Evolutionary conservation across 2,329 filamentous ascomycete genomes (phyloP).

Genomic region (Ilyonectria sp.): DNA sequence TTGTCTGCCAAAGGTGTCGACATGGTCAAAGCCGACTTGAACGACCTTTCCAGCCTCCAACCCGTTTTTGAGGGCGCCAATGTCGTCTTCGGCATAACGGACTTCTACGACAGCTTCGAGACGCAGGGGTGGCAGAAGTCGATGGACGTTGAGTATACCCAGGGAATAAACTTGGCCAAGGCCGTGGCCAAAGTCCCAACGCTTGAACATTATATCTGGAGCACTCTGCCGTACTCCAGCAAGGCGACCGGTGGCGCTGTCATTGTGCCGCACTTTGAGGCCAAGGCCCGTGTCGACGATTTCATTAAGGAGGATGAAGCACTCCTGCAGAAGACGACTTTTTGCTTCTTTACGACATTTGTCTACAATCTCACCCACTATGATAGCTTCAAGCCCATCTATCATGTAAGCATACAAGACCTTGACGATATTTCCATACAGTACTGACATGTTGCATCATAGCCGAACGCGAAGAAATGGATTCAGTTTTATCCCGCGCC

Average conservation of each 20-base stretch:
- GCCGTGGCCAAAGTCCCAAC: background rate
- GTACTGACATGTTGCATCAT: background rate
- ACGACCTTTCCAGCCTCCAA: conserved; percentile 1
- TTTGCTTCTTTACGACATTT: conserved; percentile 5
- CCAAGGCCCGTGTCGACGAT: conserved; percentile 10
- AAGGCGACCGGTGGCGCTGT: conserved; percentile 2
- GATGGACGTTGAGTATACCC: conserved; percentile 12
- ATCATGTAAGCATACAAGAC: background rate
- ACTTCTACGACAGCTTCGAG: conserved; percentile 10
- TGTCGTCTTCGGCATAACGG: conserved; percentile 9
- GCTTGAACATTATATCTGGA: conserved; percentile 16
- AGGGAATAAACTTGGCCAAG: conserved; percentile 10
- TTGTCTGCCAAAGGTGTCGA: conserved; percentile 9
- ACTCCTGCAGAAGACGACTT: conserved; percentile 11
- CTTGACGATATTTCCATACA: background rate
- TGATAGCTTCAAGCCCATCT: conserved; percentile 6
- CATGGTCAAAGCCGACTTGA: conserved; percentile 2
- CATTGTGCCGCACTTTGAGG: conserved; percentile 19
- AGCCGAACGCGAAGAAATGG: conserved; percentile 4
- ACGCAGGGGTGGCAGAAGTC: background rate
- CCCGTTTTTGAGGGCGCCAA: background rate
- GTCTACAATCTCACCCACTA: background rate
- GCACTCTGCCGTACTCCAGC: conserved; percentile 6
- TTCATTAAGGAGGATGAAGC: background rate
- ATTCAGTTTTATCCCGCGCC: background rate